Base-by-base conservation (phyloP, 2,329 filamentous ascomycete species). In the Fusarium sambucinum region DNA sequence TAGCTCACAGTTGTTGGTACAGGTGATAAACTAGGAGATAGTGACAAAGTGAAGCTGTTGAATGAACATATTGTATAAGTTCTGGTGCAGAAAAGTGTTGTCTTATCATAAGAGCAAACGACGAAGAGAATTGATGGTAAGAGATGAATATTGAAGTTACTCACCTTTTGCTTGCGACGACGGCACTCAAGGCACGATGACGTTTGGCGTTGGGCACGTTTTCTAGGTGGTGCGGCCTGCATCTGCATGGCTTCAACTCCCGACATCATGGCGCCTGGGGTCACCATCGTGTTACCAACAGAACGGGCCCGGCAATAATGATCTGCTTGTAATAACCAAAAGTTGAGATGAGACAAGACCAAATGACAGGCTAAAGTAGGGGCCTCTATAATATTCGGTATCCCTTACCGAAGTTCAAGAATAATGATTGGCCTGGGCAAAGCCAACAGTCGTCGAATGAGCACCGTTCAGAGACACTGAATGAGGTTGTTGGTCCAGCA, bases 131-230 rank as follows among this genome's bases (percentile, higher is more conserved):
- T 19, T 45, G 23, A 41, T 19, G 27, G 5, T n/a, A 10, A 30
- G 14, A 41, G 27, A 47, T 29, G 29, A 23, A 32, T 27, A 58
- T 16, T n/a, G 23, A 37, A 64, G 35, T 21, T 12, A 37, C 75
- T 51, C 73, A 84, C 84, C 79, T 82, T 85, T 77, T 86, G 83
- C 70, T 86, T 86, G 60, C 84, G 78, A 61, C 83, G 78, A 46
- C 83, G 81, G 57, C 84, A 86, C 69, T 86, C 84, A 5, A 80
- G 80, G 71, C 84, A 86, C 21, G 83, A 84, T 21, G 81, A 83
- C 38, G 76, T 75, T 61, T 75, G 75, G 16, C 73, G 70, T 40
- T 73, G 74, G 19, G 67, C 55, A 40, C 66, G 68, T 29, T 68
- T 62, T 23, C 68, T 70, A 25, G 64, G 69, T 44, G 61, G 71